Evolutionary conservation across 169 alveolate genomes (phyloP), one percentile per base, ranked within the genome.

Genomic region (Babesia sp.): DNA sequence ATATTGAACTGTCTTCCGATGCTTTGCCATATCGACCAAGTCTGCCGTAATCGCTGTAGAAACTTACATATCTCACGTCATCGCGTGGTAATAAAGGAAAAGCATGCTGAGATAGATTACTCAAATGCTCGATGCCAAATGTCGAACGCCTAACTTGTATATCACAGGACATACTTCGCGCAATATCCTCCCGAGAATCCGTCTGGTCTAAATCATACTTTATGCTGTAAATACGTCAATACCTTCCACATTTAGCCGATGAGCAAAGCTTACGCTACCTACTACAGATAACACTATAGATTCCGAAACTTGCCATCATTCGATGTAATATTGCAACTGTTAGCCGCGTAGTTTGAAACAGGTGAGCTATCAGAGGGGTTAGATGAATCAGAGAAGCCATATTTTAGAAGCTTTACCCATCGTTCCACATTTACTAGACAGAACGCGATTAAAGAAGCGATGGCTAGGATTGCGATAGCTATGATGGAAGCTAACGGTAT

Each of bases 381-480:
- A 14, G 7, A 6, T 48, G 56, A 48, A 12, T 50, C 12, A 8
- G 44, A 0, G 54, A 64, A 64, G 9, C 46, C 29, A 0, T 8
- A 18, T 12, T 64, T 45, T 14, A 36, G 50, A n/a, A 11, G 50
- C 18, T 28, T 36, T 48, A 37, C 8, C 64, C 59, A 50, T 31
- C 61, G 12, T 64, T 64, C 55, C 36, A 64, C 24, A 67, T 79
- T 79, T 4, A 57, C 18, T 44, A 79, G 61, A 46, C 61, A 46
- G 71, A 48, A 70, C n/a, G 87, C 70, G 5, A 70, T 34, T 22
- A 71, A 29, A 4, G 66, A 50, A 31, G 75, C 63, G 3, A 70
- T 45, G 16, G 66, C 28, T 34, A 34, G 61, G 28, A 79, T 79
- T 58, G 83, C 87, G 69, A 70, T 51, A 18, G 87, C 64, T 24